A percentile compares a stretch with the other conserved stretches of the same genome.
Conservation (phyloP, 2,329 filamentous ascomycete species). For the Aspergillus puulaauensis region DNA sequence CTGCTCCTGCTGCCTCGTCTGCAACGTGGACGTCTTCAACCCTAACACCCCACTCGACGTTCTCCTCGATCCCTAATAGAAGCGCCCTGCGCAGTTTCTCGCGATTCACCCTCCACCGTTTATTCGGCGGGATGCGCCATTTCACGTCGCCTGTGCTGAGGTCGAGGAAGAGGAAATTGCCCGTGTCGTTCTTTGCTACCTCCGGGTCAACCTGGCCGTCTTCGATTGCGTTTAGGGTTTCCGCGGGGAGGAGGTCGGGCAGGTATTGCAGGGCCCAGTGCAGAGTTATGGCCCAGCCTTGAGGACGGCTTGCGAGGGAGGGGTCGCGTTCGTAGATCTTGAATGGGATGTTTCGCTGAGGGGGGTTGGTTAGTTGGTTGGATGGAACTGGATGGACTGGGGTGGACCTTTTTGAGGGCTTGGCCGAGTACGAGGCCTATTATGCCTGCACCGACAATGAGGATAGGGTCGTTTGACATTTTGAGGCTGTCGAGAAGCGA, state of each 20-base stretch:
- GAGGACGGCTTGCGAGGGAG: conserved; percentile 21
- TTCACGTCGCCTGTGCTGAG: conserved; percentile 28
- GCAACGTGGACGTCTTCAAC: conserved; percentile 7
- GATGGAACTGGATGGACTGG: not conserved
- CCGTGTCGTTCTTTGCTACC: conserved; percentile 23
- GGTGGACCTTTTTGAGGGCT: conserved; percentile 18
- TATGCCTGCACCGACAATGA: conserved; percentile 28
- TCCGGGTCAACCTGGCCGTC: conserved; percentile 24
- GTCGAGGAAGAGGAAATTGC: conserved; percentile 31
- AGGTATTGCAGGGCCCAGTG: conserved; percentile 28
- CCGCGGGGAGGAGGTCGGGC: conserved; percentile 18
- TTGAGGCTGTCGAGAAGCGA: not conserved
- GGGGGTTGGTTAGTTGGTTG: not conserved
- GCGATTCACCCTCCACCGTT: conserved; percentile 28
- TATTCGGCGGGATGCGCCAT: conserved; percentile 29
- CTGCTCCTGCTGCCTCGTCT: not conserved
- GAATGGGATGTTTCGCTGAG: conserved; percentile 28
- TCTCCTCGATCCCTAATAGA: conserved; percentile 20
- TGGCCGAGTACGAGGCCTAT: conserved; percentile 26
- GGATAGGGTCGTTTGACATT: conserved; percentile 16
- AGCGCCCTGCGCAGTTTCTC: conserved; percentile 23
- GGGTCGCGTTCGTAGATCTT: conserved; percentile 31
- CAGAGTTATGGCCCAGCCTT: conserved; percentile 29
- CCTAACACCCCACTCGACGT: conserved; percentile 21
- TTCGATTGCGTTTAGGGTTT: conserved; percentile 18